These are phyloP conservation scores for Bruguiera hainesii DNA, from an alignment of 441 rosid species.

Conservation along the genomic window DNA sequence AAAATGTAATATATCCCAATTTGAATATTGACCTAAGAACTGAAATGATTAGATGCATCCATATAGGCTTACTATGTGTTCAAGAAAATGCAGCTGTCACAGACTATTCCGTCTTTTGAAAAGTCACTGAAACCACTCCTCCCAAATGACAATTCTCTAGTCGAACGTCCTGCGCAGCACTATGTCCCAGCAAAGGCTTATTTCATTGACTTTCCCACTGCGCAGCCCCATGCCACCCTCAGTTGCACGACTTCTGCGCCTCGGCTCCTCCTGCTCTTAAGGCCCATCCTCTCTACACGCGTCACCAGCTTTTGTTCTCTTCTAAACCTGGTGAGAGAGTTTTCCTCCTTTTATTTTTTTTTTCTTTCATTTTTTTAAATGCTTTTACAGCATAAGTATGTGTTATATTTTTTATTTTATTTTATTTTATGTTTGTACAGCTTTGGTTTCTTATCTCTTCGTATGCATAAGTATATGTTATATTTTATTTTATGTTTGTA, in stretches of 20 bases:
- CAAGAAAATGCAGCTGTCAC: neutral
- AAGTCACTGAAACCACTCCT: conserved; percentile 8
- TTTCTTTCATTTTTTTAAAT: neutral
- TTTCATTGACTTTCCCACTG: conserved; percentile 44
- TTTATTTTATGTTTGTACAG: too few species aligned
- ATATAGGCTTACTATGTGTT: too few species aligned
- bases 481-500: too few species aligned
- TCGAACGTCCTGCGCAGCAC: neutral
- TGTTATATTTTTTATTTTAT: neutral
- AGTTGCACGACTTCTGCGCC: conserved; percentile 84
- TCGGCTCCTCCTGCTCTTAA: conserved; percentile 53
- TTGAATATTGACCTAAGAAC: too few species aligned
- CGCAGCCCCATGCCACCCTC: conserved; percentile 56
- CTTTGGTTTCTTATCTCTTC: too few species aligned
- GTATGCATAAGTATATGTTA: too few species aligned
- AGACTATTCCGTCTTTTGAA: too few species aligned
- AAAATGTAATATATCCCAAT: too few species aligned
- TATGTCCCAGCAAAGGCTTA: conserved; percentile 18
- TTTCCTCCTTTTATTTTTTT: too few species aligned
- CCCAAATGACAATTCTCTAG: conserved; percentile 6
- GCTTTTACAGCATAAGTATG: neutral
- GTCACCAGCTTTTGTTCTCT: conserved; percentile 61
- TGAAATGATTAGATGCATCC: too few species aligned
- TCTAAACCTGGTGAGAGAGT: conserved; percentile 54
- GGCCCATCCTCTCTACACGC: conserved; percentile 69